Evolutionary conservation across 768 basidiomycete species (phyloP).

Genomic region (Panellus pusillus): DNA sequence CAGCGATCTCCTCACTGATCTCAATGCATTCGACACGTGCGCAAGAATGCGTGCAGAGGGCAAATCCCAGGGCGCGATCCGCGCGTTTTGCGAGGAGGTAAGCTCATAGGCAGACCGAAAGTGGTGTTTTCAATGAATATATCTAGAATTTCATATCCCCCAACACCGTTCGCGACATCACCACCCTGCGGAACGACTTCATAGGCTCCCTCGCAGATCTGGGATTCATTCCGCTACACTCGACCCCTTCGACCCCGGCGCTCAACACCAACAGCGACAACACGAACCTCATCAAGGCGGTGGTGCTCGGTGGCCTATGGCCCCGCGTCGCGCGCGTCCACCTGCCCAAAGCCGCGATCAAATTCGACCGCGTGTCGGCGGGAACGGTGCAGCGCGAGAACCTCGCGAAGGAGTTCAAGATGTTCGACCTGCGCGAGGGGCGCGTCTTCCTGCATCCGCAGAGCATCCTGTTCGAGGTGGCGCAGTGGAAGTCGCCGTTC

Average conservation of each 20-base stretch:
- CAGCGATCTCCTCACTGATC: constrained; percentile 85
- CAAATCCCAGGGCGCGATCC: constrained; percentile 45
- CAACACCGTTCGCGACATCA: constrained; percentile 74
- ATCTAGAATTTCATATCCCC: constrained; percentile 80
- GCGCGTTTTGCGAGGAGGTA: constrained; percentile 73
- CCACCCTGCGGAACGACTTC: constrained; percentile 76
- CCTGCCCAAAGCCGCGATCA: constrained; percentile 70
- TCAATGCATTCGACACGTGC: constrained; percentile 71
- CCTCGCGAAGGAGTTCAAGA: constrained; percentile 78
- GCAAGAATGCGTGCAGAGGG: constrained; percentile 49
- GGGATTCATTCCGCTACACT: constrained; percentile 60
- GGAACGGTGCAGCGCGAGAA: constrained; percentile 87
- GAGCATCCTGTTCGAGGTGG: constrained; percentile 73
- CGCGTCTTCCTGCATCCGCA: constrained; percentile 83
- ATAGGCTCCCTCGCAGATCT: constrained; percentile 64
- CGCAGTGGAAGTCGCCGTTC: constrained; percentile 76
- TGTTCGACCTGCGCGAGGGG: constrained; percentile 66
- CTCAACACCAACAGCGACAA: constrained; percentile 69
- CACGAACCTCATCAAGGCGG: constrained; percentile 76
- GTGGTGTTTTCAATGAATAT: not conserved
- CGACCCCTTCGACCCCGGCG: constrained; percentile 43
- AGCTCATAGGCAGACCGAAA: not conserved
- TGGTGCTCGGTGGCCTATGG: constrained; percentile 86
- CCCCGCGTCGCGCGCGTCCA: constrained; percentile 78
- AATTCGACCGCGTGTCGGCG: constrained; percentile 82